phyloP scores from a whole-genome alignment of 305 asterid species.

The Rubia tinctorum region DNA sequence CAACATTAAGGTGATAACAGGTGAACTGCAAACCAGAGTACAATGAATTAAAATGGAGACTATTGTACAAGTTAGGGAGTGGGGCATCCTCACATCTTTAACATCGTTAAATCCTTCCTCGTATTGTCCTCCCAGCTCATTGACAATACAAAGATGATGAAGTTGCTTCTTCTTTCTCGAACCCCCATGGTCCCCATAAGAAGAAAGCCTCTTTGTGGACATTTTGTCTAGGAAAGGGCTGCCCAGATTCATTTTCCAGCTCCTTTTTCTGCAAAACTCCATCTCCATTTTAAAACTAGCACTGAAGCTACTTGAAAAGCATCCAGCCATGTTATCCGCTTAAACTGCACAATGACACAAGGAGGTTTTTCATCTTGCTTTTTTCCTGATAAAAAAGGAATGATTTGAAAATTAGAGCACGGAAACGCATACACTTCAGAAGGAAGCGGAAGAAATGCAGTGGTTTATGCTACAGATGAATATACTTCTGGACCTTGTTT shows the following conservation, averaged over 20 bases:
- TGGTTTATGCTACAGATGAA: neutral
- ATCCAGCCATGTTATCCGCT: slow-evolving; percentile 37
- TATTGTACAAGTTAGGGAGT: neutral
- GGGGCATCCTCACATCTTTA: slow-evolving; percentile 36
- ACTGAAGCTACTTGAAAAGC: slow-evolving; percentile 23
- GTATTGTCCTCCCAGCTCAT: slow-evolving; percentile 60
- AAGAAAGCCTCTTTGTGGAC: slow-evolving; percentile 25
- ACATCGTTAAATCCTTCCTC: slow-evolving; percentile 66
- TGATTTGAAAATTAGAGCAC: neutral
- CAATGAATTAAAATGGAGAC: neutral
- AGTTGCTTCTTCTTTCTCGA: slow-evolving; percentile 38
- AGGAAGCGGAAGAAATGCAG: neutral
- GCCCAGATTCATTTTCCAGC: slow-evolving; percentile 35
- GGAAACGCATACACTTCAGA: slow-evolving; percentile 1
- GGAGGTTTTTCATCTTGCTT: neutral
- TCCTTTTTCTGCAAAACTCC: slow-evolving; percentile 27
- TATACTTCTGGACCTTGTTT: slow-evolving; percentile 5
- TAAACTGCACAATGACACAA: slow-evolving; percentile 8
- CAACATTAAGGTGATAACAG: neutral
- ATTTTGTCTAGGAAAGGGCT: slow-evolving; percentile 38
- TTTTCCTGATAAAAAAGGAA: neutral
- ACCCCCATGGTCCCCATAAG: slow-evolving; percentile 21
- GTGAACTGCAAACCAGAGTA: neutral
- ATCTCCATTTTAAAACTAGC: slow-evolving; percentile 19
- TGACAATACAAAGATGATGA: slow-evolving; percentile 32